Conservation (phyloP, 1,139 yeast species). For the Taiozyma sp. region DNA sequence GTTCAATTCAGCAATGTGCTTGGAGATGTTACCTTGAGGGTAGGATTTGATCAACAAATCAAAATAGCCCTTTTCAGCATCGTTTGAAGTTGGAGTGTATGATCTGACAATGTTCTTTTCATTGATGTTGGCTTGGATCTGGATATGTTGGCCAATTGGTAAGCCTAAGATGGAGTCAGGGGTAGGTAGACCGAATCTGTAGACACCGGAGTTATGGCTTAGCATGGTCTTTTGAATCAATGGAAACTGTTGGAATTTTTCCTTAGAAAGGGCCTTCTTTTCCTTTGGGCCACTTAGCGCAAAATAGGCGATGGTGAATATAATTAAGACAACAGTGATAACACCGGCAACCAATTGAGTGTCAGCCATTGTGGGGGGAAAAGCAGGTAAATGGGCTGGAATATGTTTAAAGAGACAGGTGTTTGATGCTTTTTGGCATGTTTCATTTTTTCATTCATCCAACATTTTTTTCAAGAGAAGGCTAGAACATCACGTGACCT, state of each 20-base stretch:
- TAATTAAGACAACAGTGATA: conserved; percentile 9
- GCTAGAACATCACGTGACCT: not conserved
- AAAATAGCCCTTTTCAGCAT: conserved; percentile 80
- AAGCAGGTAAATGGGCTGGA: too few species aligned
- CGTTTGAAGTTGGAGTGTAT: conserved; percentile 91
- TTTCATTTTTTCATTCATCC: not conserved
- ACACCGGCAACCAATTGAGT: conserved; percentile 9
- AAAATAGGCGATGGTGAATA: conserved; percentile 8
- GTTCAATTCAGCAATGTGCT: conserved; percentile 61
- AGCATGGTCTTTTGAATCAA: conserved; percentile 74
- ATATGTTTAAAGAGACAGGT: too few species aligned
- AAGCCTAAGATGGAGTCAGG: conserved; percentile 75
- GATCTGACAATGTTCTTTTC: conserved; percentile 88
- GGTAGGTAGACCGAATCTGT: conserved; percentile 80
- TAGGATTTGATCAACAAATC: conserved; percentile 91
- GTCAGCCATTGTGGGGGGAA: not conserved
- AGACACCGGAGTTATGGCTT: conserved; percentile 80
- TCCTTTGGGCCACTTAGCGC: conserved; percentile 5
- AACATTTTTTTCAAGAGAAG: too few species aligned
- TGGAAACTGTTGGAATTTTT: conserved; percentile 76
- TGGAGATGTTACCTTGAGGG: conserved; percentile 86
- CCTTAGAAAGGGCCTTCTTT: conserved; percentile 38
- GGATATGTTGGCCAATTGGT: conserved; percentile 93
- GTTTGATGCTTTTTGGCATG: not conserved
- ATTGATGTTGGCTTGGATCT: conserved; percentile 66